These are phyloP conservation scores for Pecoramyces ruminantium DNA, from an alignment of 192 early-diverging fungal species.

Conservation along the genomic window DNA sequence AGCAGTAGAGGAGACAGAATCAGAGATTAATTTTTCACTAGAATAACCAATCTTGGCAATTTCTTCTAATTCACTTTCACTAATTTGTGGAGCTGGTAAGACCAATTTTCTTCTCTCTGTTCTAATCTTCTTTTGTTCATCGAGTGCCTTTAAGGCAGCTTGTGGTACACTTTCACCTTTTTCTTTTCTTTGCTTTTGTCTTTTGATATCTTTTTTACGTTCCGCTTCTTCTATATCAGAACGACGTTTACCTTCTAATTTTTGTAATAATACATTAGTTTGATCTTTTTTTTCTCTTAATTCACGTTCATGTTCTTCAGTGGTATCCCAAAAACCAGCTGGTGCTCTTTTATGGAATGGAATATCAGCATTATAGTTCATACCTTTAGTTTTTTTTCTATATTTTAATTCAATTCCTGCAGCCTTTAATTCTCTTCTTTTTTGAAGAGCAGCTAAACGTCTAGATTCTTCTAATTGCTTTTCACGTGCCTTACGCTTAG, in stretches of 20 bases:
- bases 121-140: constrained; percentile 38
- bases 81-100: constrained; percentile 81
- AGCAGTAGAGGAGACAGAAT: constrained; percentile 16
- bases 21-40: constrained; percentile 51
- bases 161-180: not conserved
- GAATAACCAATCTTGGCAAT: constrained; percentile 78
- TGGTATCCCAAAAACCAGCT: constrained; percentile 82
- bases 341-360: constrained; percentile 80
- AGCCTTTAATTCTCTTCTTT: constrained; percentile 87
- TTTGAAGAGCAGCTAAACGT: constrained; percentile 75
- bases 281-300: constrained; percentile 35
- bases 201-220: constrained; percentile 60
- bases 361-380: constrained; percentile 94
- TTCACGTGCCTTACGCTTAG: constrained; percentile 96
- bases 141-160: constrained; percentile 39
- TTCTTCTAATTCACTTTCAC: constrained; percentile 75
- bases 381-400: constrained; percentile 53
- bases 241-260: constrained; percentile 72
- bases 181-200: constrained; percentile 33
- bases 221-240: constrained; percentile 68
- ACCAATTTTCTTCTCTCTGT: constrained; percentile 48
- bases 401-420: constrained; percentile 71
- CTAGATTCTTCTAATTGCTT: constrained; percentile 91
- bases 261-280: constrained; percentile 53
- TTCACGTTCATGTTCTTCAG: constrained; percentile 59